A percentile compares a stretch with the other conserved stretches of the same genome.
These are phyloP conservation scores for Dothideomycetes sp. DNA, from an alignment of 2,329 filamentous ascomycete genomes.

Conservation along the genomic window DNA sequence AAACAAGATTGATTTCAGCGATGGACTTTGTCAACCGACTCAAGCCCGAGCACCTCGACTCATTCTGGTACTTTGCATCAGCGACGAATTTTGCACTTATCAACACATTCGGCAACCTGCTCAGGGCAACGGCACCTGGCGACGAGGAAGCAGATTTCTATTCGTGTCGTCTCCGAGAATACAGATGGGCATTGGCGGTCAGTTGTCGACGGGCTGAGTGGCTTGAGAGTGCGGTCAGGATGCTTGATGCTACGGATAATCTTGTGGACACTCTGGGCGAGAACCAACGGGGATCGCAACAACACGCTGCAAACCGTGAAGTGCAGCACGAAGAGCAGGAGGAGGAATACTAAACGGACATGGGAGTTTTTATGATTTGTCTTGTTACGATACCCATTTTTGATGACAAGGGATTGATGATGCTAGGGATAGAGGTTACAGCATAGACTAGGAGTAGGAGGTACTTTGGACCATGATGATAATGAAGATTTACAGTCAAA, in stretches of 20 bases:
- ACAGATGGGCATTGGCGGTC: conserved; percentile 87
- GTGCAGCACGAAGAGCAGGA: neutral
- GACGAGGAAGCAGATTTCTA: conserved; percentile 91
- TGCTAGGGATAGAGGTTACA: no score
- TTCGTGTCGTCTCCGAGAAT: conserved; percentile 72
- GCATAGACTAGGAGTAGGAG: no score
- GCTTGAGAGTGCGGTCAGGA: conserved; percentile 36
- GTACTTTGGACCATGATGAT: no score
- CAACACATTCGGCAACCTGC: conserved; percentile 80
- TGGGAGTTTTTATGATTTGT: neutral
- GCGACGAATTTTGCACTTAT: conserved; percentile 91
- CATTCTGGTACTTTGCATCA: conserved; percentile 86
- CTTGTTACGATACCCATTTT: conserved; percentile 13
- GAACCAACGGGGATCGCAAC: conserved; percentile 21
- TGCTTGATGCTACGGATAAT: conserved; percentile 35
- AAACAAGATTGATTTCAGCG: conserved; percentile 85
- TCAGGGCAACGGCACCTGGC: conserved; percentile 82
- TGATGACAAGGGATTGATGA: no score
- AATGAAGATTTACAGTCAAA: no score
- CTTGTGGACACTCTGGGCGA: conserved; percentile 37
- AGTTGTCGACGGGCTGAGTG: conserved; percentile 60
- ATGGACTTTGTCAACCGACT: conserved; percentile 97
- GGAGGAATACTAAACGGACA: neutral
- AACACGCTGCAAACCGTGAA: conserved; percentile 1
- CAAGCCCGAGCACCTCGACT: conserved; percentile 72